A percentile compares a stretch with the other conserved stretches of the same genome.
phyloP scores from a whole-genome alignment of 192 early-diverging fungal genomes.

The Coemansia sp. region DNA sequence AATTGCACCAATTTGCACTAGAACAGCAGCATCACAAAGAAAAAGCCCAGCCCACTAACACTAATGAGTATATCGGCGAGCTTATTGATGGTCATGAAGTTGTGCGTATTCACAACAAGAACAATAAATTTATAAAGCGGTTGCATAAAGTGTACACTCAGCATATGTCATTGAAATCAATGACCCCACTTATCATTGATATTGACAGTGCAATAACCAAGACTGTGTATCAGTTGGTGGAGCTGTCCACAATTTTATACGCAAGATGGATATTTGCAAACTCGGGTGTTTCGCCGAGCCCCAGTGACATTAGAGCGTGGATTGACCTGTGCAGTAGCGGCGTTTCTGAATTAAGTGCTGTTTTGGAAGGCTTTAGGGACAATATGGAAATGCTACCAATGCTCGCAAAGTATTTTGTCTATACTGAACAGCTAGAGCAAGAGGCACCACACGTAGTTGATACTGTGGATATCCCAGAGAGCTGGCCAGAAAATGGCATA shows the following conservation, averaged over 20 bases:
- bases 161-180: background rate
- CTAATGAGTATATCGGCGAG: background rate
- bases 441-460: constrained; percentile 54
- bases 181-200: background rate
- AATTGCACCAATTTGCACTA: background rate
- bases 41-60: background rate
- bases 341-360: background rate
- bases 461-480: background rate
- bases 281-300: background rate
- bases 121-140: background rate
- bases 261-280: background rate
- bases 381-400: background rate
- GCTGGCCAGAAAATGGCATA: constrained; percentile 56
- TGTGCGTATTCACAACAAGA: constrained; percentile 10
- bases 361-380: background rate
- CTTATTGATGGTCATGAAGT: constrained; percentile 1
- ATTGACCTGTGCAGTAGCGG: background rate
- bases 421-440: constrained; percentile 35
- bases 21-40: background rate
- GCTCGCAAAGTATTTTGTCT: constrained; percentile 22
- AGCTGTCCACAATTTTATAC: background rate
- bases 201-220: background rate
- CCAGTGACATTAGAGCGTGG: constrained; percentile 1
- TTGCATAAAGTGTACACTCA: constrained; percentile 1
- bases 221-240: background rate